These are phyloP conservation scores for Sphagnum magellanicum DNA, from an alignment of 228 moss, liverwort and hornwort genomes.

Conservation along the genomic window DNA sequence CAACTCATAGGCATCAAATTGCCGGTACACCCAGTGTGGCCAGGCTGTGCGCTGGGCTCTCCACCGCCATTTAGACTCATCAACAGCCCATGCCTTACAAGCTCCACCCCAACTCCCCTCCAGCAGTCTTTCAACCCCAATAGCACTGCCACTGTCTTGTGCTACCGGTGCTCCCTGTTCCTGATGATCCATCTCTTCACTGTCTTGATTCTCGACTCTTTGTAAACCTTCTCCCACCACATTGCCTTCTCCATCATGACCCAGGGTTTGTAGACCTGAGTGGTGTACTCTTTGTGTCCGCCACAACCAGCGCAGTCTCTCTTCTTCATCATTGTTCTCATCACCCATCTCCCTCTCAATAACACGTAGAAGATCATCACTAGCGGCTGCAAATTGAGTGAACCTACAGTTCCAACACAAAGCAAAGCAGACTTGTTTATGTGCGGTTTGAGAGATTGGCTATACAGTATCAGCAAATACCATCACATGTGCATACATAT, in stretches of 20 bases:
- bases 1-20: constrained; percentile 90
- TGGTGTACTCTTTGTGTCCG: constrained; percentile 6
- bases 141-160: constrained; percentile 16
- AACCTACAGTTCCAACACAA: constrained; percentile 2
- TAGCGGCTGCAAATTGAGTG: constrained; percentile 30
- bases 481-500: no score
- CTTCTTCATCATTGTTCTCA: constrained; percentile 60
- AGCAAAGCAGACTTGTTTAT: no score
- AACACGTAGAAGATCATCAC: constrained; percentile 44
- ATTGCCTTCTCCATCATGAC: constrained; percentile 8
- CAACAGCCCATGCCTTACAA: constrained; percentile 85
- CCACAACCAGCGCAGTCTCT: constrained; percentile 53
- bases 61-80: constrained; percentile 68
- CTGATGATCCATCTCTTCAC: constrained; percentile 34
- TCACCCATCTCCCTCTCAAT: constrained; percentile 49
- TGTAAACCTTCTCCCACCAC: constrained; percentile 24
- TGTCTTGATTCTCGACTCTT: constrained; percentile 26
- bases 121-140: constrained; percentile 26
- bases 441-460: no score
- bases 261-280: constrained; percentile 4
- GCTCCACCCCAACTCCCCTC: constrained; percentile 84
- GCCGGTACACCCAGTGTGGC: constrained; percentile 99
- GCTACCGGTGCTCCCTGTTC: constrained; percentile 37
- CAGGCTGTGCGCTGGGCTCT: constrained; percentile 82
- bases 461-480: no score